Percentiles rank a stretch among this genome's conserved stretches.
Evolutionary conservation across 2,329 filamentous ascomycete genomes (phyloP).

Genomic region (Neoascochyta sp.): DNA sequence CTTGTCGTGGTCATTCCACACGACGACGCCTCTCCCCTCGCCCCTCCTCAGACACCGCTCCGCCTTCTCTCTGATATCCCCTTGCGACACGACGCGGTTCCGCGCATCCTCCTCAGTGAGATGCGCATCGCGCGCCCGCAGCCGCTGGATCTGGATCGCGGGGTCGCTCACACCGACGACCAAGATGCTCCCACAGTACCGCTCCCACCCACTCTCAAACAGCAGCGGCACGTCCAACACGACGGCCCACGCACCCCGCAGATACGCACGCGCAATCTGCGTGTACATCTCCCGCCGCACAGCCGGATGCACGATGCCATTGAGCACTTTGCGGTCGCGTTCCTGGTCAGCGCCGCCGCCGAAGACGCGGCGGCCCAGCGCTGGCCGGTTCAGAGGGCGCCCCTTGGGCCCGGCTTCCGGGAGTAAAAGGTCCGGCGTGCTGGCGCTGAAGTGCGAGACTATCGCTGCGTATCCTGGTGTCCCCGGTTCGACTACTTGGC

Average conservation of each 20-base stretch:
- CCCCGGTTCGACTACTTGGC: constrained; percentile 90
- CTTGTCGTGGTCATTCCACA: constrained; percentile 83
- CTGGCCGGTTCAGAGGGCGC: constrained; percentile 77
- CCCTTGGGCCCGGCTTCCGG: constrained; percentile 57
- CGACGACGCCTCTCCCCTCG: constrained; percentile 64
- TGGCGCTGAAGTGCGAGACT: constrained; percentile 72
- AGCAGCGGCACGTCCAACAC: constrained; percentile 89
- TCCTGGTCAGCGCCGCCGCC: constrained; percentile 68
- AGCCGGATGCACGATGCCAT: constrained; percentile 88
- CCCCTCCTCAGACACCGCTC: constrained; percentile 66
- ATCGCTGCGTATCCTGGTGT: constrained; percentile 80
- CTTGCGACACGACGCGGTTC: constrained; percentile 82
- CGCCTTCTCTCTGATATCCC: constrained; percentile 80
- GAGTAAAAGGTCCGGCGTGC: constrained; percentile 80
- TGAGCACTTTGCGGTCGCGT: constrained; percentile 72
- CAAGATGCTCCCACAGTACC: constrained; percentile 77
- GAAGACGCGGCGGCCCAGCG: constrained; percentile 81
- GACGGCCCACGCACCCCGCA: constrained; percentile 78
- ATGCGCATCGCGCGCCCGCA: constrained; percentile 72
- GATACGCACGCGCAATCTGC: constrained; percentile 67
- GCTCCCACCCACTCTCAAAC: constrained; percentile 84
- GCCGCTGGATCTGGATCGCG: constrained; percentile 73
- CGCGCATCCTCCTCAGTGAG: constrained; percentile 80
- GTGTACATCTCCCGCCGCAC: constrained; percentile 80
- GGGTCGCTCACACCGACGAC: constrained; percentile 84